Percentiles rank a stretch among this genome's conserved stretches.
phyloP scores from a whole-genome alignment of 768 basidiomycete genomes.

The Cyclocybe aegerita region DNA sequence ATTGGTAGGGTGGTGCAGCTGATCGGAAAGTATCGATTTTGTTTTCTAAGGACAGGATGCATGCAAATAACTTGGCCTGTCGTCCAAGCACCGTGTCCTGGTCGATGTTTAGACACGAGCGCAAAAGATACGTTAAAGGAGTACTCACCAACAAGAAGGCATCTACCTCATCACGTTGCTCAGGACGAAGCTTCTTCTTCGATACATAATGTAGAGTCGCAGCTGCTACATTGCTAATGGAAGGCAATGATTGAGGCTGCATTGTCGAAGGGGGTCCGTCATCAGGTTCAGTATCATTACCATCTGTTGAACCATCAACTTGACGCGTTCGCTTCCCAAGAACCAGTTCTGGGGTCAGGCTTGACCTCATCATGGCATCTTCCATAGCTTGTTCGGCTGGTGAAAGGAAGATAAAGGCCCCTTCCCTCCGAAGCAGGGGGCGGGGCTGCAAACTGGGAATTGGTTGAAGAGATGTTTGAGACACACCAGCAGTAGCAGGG shows the following conservation, averaged over 20 bases:
- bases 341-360: conserved; percentile 1
- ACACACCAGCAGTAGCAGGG: too few species aligned
- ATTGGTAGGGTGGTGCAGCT: conserved; percentile 13
- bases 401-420: conserved; percentile 1
- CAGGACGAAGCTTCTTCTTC: conserved; percentile 9
- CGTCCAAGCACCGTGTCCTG: conserved; percentile 12
- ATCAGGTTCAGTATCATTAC: background rate
- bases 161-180: conserved; percentile 6
- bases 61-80: conserved; percentile 13
- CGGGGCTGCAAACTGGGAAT: too few species aligned
- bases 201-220: conserved; percentile 1
- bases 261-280: background rate
- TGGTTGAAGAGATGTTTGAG: too few species aligned
- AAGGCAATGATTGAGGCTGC: too few species aligned
- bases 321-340: conserved; percentile 1
- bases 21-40: conserved; percentile 13
- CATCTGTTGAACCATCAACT: background rate
- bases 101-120: conserved; percentile 6
- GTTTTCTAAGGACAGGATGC: conserved; percentile 10
- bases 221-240: background rate
- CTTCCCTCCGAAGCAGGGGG: conserved; percentile 7
- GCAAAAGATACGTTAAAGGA: conserved; percentile 1
- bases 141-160: conserved; percentile 8
- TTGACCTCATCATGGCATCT: conserved; percentile 6
- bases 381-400: conserved; percentile 2